phyloP scores from a whole-genome alignment of 2,329 filamentous ascomycete genomes.

The Dactylonectria estremocensis region DNA sequence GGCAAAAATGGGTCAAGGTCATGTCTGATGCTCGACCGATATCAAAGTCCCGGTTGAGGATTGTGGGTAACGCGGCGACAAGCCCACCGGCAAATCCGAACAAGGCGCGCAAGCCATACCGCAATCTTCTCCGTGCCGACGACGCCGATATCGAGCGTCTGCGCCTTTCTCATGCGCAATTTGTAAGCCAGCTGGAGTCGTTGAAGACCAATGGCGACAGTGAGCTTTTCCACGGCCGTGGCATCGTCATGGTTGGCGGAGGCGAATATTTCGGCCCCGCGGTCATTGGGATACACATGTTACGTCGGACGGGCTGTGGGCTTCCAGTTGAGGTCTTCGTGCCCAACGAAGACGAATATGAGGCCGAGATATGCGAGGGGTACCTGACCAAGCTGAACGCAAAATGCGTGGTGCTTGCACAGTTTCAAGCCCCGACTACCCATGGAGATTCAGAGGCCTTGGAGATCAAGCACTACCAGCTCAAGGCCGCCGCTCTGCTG shows the following conservation, averaged over 20 bases:
- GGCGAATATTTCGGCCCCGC: conserved; percentile 32
- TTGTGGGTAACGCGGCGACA: conserved; percentile 8
- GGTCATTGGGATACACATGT: conserved; percentile 31
- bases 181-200: conserved; percentile 14
- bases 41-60: not conserved
- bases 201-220: not conserved
- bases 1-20: conserved; percentile 22
- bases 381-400: conserved; percentile 28
- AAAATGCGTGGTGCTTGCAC: conserved; percentile 25
- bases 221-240: conserved; percentile 15
- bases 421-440: not conserved
- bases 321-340: conserved; percentile 31
- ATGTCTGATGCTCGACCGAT: conserved; percentile 20
- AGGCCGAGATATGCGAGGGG: conserved; percentile 18
- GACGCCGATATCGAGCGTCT: conserved; percentile 18
- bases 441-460: not conserved
- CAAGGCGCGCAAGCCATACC: conserved; percentile 7
- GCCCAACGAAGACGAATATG: conserved; percentile 24
- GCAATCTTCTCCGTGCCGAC: conserved; percentile 10
- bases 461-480: conserved; percentile 27
- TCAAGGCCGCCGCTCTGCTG: conserved; percentile 25
- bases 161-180: conserved; percentile 8
- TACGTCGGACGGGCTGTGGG: conserved; percentile 24
- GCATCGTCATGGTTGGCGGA: conserved; percentile 33
- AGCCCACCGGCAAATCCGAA: conserved; percentile 11